These are phyloP conservation scores for Synura sp. DNA, from an alignment of 352 stramenopile species.

Conservation along the genomic window DNA sequence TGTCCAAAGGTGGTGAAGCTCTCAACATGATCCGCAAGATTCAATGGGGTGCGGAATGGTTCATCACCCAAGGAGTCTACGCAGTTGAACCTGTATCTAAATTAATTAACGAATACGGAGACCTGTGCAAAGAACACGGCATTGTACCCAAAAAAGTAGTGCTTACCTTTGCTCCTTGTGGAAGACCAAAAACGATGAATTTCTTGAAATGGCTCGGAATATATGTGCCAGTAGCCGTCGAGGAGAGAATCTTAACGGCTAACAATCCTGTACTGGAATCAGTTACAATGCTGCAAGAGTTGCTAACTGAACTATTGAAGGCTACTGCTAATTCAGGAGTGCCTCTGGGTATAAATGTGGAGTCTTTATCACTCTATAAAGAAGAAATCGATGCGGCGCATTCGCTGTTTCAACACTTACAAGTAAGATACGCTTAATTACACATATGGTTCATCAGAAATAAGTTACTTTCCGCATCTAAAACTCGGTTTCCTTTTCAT, in stretches of 20 bases:
- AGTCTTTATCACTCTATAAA: slow-evolving; percentile 57
- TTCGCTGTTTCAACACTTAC: slow-evolving; percentile 53
- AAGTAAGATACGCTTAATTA: slow-evolving; percentile 27
- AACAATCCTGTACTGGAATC: slow-evolving; percentile 53
- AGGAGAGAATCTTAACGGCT: slow-evolving; percentile 52
- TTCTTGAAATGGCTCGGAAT: slow-evolving; percentile 62
- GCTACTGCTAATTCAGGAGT: slow-evolving; percentile 50
- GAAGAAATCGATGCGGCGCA: slow-evolving; percentile 58
- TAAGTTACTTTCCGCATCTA: too few species aligned
- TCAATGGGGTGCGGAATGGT: slow-evolving; percentile 55
- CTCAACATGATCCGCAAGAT: slow-evolving; percentile 58
- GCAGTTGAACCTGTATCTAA: slow-evolving; percentile 53
- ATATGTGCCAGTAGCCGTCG: slow-evolving; percentile 50
- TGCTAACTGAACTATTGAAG: slow-evolving; percentile 48
- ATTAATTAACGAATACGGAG: slow-evolving; percentile 55
- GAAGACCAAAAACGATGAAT: slow-evolving; percentile 54
- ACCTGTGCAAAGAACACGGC: slow-evolving; percentile 49
- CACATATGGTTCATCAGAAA: background rate
- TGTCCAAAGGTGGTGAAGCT: slow-evolving; percentile 54
- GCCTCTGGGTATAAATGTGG: slow-evolving; percentile 55
- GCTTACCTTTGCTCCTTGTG: slow-evolving; percentile 56
- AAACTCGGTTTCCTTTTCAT: too few species aligned
- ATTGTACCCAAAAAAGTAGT: slow-evolving; percentile 55
- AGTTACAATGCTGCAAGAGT: slow-evolving; percentile 51
- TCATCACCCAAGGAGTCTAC: slow-evolving; percentile 57